Percentiles rank a stretch among this genome's conserved stretches.
Conservation (phyloP, 805 yeast genomes). For the Teunomyces gatunensis region DNA sequence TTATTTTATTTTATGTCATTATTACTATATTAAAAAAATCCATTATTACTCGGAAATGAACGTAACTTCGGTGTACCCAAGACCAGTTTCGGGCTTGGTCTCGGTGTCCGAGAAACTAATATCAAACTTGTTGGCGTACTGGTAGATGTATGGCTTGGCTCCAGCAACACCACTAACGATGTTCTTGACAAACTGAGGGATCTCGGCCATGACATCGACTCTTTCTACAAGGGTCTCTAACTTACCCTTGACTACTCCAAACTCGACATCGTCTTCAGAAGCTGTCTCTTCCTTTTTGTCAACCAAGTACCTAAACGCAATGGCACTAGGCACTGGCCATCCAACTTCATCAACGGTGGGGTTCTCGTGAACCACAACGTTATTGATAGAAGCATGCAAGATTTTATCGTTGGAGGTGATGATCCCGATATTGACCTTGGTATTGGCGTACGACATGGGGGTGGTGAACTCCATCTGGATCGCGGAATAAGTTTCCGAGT, state of each 20-base stretch:
- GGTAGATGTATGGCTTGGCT: constrained; percentile 94
- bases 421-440: constrained; percentile 78
- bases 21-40: neutral
- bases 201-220: constrained; percentile 96
- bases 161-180: constrained; percentile 95
- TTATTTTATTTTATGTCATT: neutral
- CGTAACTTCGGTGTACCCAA: constrained; percentile 76
- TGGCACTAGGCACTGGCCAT: constrained; percentile 81
- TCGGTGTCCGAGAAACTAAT: constrained; percentile 44
- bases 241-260: constrained; percentile 57
- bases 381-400: constrained; percentile 60
- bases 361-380: constrained; percentile 56
- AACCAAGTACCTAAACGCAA: constrained; percentile 52
- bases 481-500: constrained; percentile 68
- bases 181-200: constrained; percentile 89
- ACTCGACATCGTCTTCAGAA: constrained; percentile 42
- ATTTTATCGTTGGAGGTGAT: constrained; percentile 64
- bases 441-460: constrained; percentile 82
- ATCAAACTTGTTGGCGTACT: constrained; percentile 67
- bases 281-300: constrained; percentile 48
- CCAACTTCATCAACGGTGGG: constrained; percentile 70
- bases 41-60: constrained; percentile 53
- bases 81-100: constrained; percentile 52
- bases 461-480: constrained; percentile 95
- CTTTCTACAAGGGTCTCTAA: constrained; percentile 72